Percentiles rank a stretch among this genome's conserved stretches.
phyloP scores from a whole-genome alignment of 768 basidiomycete genomes.

The Floccularia luteovirens region DNA sequence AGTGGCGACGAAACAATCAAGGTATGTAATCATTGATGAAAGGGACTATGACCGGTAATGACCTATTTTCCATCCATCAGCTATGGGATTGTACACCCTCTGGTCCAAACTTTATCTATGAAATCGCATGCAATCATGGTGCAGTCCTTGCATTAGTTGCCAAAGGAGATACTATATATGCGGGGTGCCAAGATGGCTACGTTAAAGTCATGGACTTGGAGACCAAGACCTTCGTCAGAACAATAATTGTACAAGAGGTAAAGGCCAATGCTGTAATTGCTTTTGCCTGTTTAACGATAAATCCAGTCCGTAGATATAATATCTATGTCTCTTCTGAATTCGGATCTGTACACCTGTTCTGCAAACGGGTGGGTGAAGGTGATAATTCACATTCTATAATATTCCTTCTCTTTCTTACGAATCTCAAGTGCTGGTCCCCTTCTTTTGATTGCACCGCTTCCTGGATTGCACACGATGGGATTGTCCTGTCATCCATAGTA shows the following conservation, averaged over 20 bases:
- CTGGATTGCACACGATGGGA: conserved; percentile 78
- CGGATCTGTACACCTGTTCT: conserved; percentile 58
- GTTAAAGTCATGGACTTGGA: conserved; percentile 90
- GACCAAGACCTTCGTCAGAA: conserved; percentile 80
- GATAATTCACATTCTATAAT: conserved; percentile 4
- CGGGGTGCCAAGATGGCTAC: conserved; percentile 91
- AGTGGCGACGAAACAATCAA: conserved; percentile 91
- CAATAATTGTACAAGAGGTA: conserved; percentile 82
- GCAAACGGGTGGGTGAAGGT: conserved; percentile 70
- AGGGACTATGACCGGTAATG: neutral
- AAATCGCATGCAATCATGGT: conserved; percentile 66
- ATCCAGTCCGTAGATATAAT: conserved; percentile 72
- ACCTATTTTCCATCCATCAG: conserved; percentile 21
- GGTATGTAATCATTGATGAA: conserved; percentile 24
- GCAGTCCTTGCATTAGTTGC: conserved; percentile 79
- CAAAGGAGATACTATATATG: conserved; percentile 76
- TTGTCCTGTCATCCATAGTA: conserved; percentile 73
- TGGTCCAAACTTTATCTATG: conserved; percentile 43
- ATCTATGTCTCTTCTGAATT: conserved; percentile 64
- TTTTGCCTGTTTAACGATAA: no score
- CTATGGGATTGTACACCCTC: conserved; percentile 53
- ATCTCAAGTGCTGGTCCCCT: conserved; percentile 64
- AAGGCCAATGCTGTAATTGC: neutral
- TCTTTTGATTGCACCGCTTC: conserved; percentile 81
- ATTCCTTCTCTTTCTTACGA: neutral